Evolutionary conservation across 805 yeast genomes (phyloP).

Genomic region (Lachancea nothofagi): DNA sequence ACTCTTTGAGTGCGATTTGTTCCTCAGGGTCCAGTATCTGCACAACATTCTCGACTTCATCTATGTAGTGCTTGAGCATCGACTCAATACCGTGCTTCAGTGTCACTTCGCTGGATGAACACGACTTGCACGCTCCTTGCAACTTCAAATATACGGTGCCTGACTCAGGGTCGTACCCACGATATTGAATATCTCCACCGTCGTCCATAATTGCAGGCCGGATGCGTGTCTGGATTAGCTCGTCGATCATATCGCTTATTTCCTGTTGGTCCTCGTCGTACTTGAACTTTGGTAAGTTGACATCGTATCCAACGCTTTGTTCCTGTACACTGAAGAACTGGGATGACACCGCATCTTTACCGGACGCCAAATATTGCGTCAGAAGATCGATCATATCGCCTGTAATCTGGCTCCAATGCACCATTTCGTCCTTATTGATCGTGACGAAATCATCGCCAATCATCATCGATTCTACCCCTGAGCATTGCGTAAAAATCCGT

Average conservation of each 20-base stretch:
- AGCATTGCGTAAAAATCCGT: constrained; percentile 46
- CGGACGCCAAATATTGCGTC: constrained; percentile 28
- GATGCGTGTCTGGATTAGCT: constrained; percentile 86
- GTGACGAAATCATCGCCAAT: constrained; percentile 72
- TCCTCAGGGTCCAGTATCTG: constrained; percentile 83
- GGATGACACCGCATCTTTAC: constrained; percentile 22
- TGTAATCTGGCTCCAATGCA: constrained; percentile 67
- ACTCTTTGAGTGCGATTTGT: constrained; percentile 69
- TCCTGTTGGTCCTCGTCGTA: constrained; percentile 65
- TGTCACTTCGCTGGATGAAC: constrained; percentile 87
- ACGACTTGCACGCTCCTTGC: constrained; percentile 94
- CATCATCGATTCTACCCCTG: constrained; percentile 58
- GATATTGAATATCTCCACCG: constrained; percentile 93
- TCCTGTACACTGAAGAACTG: constrained; percentile 29
- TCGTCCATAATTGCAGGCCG: constrained; percentile 98
- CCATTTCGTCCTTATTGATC: constrained; percentile 59
- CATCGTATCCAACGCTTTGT: constrained; percentile 36
- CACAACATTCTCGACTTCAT: constrained; percentile 84
- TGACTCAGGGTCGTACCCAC: constrained; percentile 75
- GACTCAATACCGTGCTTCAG: constrained; percentile 92
- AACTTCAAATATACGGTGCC: constrained; percentile 86
- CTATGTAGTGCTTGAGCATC: constrained; percentile 96
- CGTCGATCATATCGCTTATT: constrained; percentile 83
- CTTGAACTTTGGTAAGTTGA: constrained; percentile 28
- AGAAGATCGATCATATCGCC: constrained; percentile 47